These are phyloP conservation scores for Nepenthes alata DNA, from an alignment of 179 eudicot genomes.

Conservation along the genomic window DNA sequence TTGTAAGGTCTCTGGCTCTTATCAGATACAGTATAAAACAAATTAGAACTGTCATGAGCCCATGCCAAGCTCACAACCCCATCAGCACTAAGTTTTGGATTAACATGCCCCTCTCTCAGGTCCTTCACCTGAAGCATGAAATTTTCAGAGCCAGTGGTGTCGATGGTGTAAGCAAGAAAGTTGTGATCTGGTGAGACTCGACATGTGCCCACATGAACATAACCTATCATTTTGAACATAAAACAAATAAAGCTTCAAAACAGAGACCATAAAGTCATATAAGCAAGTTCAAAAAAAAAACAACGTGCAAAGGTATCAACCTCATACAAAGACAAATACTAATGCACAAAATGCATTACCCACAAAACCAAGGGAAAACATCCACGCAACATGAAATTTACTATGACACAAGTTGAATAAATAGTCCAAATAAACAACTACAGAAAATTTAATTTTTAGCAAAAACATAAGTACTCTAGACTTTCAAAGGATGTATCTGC, in stretches of 20 bases:
- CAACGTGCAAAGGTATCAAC: background rate
- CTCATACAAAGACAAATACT: too few relatives aligned
- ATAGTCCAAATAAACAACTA: too few relatives aligned
- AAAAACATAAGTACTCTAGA: too few relatives aligned
- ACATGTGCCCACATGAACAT: slow-evolving; percentile 92
- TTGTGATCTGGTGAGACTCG: slow-evolving; percentile 91
- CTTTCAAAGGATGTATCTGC: too few relatives aligned
- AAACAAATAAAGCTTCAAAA: background rate
- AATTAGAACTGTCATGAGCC: slow-evolving; percentile 58
- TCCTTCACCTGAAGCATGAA: slow-evolving; percentile 80
- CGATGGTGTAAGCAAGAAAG: slow-evolving; percentile 84
- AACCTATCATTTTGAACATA: slow-evolving; percentile 34
- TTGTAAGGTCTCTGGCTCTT: slow-evolving; percentile 83
- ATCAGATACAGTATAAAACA: slow-evolving; percentile 71
- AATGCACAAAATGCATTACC: too few relatives aligned
- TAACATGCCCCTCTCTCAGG: slow-evolving; percentile 30
- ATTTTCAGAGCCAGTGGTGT: slow-evolving; percentile 58
- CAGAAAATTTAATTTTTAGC: too few relatives aligned
- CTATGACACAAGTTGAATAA: too few relatives aligned
- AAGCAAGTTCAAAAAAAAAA: background rate
- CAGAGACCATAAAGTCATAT: background rate
- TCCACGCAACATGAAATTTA: too few relatives aligned
- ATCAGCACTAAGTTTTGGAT: slow-evolving; percentile 40
- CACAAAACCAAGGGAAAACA: too few relatives aligned
- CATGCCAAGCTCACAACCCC: slow-evolving; percentile 88